Conservation (phyloP, 2,329 filamentous ascomycete species). For the Xylogone sp. region DNA sequence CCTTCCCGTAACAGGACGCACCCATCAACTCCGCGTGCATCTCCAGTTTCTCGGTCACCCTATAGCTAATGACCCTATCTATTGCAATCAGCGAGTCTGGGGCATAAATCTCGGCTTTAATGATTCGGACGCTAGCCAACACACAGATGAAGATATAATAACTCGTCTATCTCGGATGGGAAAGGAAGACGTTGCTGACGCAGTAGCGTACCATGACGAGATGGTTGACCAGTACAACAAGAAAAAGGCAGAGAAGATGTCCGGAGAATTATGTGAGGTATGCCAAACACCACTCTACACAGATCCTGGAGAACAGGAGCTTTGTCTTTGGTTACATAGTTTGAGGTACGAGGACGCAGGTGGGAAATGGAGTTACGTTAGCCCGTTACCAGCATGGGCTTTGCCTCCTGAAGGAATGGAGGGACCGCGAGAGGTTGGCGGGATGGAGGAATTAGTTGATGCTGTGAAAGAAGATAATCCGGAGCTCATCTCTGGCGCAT, state of each 20-base stretch:
- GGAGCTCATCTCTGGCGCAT: conserved; percentile 15
- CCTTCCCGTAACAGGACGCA: conserved; percentile 86
- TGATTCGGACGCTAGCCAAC: conserved; percentile 61
- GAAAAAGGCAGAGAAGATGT: conserved; percentile 89
- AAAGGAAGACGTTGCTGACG: conserved; percentile 87
- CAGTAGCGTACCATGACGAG: conserved; percentile 88
- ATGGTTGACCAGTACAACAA: conserved; percentile 90
- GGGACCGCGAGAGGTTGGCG: conserved; percentile 66
- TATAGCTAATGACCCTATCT: conserved; percentile 96
- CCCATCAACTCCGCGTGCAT: conserved; percentile 92
- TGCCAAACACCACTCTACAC: conserved; percentile 90
- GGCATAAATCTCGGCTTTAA: conserved; percentile 70
- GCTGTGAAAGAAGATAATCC: conserved; percentile 35
- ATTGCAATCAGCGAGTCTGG: conserved; percentile 91
- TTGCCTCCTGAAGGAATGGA: conserved; percentile 57
- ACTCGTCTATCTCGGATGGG: conserved; percentile 83
- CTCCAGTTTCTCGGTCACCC: conserved; percentile 92
- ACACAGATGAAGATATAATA: conserved; percentile 87
- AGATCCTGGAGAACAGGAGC: conserved; percentile 84
- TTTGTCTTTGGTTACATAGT: conserved; percentile 92
- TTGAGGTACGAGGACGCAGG: conserved; percentile 81
- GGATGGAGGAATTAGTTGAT: conserved; percentile 54
- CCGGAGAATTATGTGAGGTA: conserved; percentile 73
- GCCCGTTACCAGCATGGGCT: conserved; percentile 81
- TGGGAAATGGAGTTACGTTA: conserved; percentile 84